phyloP scores from a whole-genome alignment of 306 rosid species.

The Mucuna pruriens region DNA sequence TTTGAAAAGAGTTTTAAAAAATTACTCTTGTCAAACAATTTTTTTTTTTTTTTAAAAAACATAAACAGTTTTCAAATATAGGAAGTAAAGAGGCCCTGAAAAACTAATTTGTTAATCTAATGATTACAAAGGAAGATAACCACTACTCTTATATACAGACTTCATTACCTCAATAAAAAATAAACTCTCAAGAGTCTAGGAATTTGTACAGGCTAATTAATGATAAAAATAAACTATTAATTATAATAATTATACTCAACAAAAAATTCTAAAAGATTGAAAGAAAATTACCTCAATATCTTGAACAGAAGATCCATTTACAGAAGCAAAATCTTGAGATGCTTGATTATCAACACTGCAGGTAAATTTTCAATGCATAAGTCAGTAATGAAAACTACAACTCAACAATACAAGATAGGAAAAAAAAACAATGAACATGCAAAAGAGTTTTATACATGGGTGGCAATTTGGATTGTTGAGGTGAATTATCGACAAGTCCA shows the following conservation, averaged over 20 bases:
- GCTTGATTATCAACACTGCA: constrained; percentile 61
- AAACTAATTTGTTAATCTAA: not conserved
- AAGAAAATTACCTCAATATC: constrained; percentile 74
- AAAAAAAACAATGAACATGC: constrained; percentile 23
- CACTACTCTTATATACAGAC: not conserved
- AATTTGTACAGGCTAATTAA: not conserved
- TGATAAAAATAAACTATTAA: not conserved
- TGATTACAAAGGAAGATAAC: not conserved
- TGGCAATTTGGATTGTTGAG: constrained; percentile 48
- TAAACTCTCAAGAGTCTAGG: no score
- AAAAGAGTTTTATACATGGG: constrained; percentile 57
- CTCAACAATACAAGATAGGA: constrained; percentile 17
- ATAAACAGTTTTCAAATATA: not conserved
- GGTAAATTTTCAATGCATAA: constrained; percentile 38
- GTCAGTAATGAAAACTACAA: constrained; percentile 39
- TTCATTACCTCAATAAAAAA: no score
- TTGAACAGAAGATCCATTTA: constrained; percentile 64
- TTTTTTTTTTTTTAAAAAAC: not conserved
- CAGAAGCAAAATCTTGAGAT: constrained; percentile 61
- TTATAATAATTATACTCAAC: not conserved
- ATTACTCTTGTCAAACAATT: not conserved
- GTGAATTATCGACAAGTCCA: constrained; percentile 56
- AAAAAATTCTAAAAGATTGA: not conserved
- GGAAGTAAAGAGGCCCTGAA: not conserved
- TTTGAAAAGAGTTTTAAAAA: not conserved